phyloP scores from a whole-genome alignment of 129 eudicot species.

The Lactuca saligna region DNA sequence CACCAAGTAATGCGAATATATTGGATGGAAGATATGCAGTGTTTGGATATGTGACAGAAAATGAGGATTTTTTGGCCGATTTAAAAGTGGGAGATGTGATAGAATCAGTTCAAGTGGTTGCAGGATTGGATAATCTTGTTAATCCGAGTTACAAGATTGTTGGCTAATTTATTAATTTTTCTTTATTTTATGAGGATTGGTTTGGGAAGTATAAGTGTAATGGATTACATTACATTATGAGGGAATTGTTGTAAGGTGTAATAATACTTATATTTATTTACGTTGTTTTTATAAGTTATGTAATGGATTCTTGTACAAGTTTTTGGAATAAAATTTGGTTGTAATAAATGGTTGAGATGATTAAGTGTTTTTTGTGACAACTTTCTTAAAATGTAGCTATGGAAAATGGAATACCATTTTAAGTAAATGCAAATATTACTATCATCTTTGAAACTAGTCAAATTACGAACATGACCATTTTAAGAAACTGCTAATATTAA shows the following conservation, averaged over 20 bases:
- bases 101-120: conserved; percentile 86
- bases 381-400: no score
- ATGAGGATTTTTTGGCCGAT: conserved; percentile 87
- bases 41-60: conserved; percentile 87
- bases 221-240: conserved; percentile 19
- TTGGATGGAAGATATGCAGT: conserved; percentile 93
- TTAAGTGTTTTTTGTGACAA: neutral
- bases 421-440: no score
- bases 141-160: conserved; percentile 99
- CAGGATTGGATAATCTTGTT: conserved; percentile 89
- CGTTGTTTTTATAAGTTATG: conserved; percentile 14
- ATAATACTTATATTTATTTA: neutral
- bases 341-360: conserved; percentile 15
- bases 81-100: conserved; percentile 95
- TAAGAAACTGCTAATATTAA: no score
- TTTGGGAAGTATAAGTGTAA: conserved; percentile 20
- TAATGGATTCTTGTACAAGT: conserved; percentile 19
- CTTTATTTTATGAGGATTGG: conserved; percentile 21
- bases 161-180: conserved; percentile 45
- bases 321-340: conserved; percentile 1
- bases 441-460: no score
- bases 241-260: conserved; percentile 31
- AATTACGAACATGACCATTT: no score
- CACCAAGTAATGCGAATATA: conserved; percentile 96
- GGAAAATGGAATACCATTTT: no score